phyloP scores from a whole-genome alignment of 257 asterid species.

The Ballota nigra region DNA sequence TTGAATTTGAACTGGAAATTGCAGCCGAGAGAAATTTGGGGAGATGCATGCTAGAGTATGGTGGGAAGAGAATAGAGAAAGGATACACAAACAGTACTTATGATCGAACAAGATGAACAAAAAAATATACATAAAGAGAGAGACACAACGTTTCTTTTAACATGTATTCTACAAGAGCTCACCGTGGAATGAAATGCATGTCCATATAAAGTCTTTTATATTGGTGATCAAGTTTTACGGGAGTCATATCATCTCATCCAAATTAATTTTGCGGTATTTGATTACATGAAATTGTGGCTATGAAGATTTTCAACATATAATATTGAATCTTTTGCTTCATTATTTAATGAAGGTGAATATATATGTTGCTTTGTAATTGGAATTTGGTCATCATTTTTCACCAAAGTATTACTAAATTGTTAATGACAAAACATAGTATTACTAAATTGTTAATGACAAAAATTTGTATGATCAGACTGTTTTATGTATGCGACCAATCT shows the following conservation, averaged over 20 bases:
- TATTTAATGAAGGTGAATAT: not conserved
- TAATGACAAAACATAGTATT: no score
- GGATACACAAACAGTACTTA: conserved; percentile 70
- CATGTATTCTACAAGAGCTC: no score
- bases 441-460: no score
- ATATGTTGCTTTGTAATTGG: no score
- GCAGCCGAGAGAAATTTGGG: conserved; percentile 77
- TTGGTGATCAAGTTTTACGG: no score
- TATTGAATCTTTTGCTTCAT: not conserved
- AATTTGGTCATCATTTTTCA: no score
- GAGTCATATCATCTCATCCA: not conserved
- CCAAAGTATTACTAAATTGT: no score
- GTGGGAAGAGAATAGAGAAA: conserved; percentile 91
- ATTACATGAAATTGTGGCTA: conserved; percentile 6
- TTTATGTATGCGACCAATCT: no score
- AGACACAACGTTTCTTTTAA: not conserved
- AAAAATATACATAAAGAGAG: not conserved
- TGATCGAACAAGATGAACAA: conserved; percentile 24
- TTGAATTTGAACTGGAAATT: not conserved
- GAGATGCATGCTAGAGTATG: conserved; percentile 82
- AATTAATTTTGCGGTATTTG: not conserved
- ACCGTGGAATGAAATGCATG: no score
- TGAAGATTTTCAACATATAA: not conserved
- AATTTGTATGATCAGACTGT: no score
- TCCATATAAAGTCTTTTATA: no score